Evolutionary conservation across 768 basidiomycete species (phyloP).

Genomic region (Mycena amicta): DNA sequence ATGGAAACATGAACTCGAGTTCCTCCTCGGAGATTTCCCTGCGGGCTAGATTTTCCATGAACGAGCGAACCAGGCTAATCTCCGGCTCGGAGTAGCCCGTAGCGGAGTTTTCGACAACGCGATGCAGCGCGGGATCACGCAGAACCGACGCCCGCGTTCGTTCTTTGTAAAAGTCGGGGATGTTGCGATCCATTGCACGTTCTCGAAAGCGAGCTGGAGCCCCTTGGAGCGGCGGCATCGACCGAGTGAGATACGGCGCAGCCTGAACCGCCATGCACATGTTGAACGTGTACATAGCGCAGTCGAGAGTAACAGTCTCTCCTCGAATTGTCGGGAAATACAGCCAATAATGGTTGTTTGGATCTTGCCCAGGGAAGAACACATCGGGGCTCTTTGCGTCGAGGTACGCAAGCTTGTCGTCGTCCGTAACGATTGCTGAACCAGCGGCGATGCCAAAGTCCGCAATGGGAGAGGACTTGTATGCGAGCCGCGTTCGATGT

Average conservation of each 20-base stretch:
- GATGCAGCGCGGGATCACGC: conserved; percentile 26
- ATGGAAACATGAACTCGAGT: conserved; percentile 24
- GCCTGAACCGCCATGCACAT: conserved; percentile 29
- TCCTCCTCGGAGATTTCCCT: conserved; percentile 23
- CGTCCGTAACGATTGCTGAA: conserved; percentile 31
- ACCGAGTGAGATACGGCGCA: conserved; percentile 20
- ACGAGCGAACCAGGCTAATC: conserved; percentile 19
- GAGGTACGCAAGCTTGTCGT: conserved; percentile 41
- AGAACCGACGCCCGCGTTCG: conserved; percentile 31
- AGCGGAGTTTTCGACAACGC: conserved; percentile 17
- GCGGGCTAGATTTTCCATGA: conserved; percentile 36
- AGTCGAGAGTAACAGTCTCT: conserved; percentile 43
- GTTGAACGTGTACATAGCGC: conserved; percentile 47
- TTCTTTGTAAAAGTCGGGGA: conserved; percentile 20
- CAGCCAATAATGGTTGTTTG: conserved; percentile 52
- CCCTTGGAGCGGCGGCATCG: conserved; percentile 11
- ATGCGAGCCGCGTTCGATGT: conserved; percentile 37
- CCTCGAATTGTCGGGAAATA: conserved; percentile 48
- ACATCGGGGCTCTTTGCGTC: conserved; percentile 21
- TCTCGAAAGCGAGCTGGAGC: conserved; percentile 32
- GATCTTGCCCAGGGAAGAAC: conserved; percentile 39
- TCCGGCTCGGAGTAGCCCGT: conserved; percentile 11
- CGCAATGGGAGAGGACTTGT: conserved; percentile 42
- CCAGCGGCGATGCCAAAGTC: conserved; percentile 49
- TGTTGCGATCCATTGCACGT: conserved; percentile 12